phyloP scores from a whole-genome alignment of 2,329 filamentous ascomycete species.

The Cladosporium sp. region DNA sequence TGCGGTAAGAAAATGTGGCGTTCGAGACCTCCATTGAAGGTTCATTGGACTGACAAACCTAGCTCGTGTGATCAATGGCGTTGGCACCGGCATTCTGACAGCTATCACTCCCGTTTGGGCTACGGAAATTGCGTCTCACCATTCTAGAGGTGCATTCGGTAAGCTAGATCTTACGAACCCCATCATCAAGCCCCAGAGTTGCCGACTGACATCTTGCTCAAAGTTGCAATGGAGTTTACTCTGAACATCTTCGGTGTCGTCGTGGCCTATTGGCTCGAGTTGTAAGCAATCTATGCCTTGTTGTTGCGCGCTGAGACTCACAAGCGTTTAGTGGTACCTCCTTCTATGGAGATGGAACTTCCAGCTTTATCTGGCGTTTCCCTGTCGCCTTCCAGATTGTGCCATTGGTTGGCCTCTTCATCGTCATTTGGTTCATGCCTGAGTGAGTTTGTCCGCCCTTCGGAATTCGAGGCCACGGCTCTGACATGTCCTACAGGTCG shows the following conservation, averaged over 20 bases:
- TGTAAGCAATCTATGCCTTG: too few relatives aligned
- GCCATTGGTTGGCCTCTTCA: constrained; percentile 55
- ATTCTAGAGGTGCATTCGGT: constrained; percentile 52
- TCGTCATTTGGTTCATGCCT: constrained; percentile 61
- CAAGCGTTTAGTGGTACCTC: constrained; percentile 17
- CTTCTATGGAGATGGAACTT: constrained; percentile 20
- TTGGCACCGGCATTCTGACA: constrained; percentile 67
- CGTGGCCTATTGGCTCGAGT: constrained; percentile 39
- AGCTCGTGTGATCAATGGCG: constrained; percentile 29
- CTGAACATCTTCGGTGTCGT: constrained; percentile 67
- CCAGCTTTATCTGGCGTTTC: constrained; percentile 51
- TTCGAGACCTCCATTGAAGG: constrained; percentile 1
- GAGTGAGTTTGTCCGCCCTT: constrained; percentile 48
- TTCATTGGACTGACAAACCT: not conserved
- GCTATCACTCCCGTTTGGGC: constrained; percentile 69
- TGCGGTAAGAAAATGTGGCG: constrained; percentile 35
- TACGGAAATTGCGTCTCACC: constrained; percentile 65
- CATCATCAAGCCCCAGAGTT: not conserved
- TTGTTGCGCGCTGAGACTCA: too few relatives aligned
- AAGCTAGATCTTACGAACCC: not conserved
- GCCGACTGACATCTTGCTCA: constrained; percentile 25
- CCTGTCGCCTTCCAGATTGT: constrained; percentile 68
- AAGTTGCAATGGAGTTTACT: constrained; percentile 69
- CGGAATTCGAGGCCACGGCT: not conserved
- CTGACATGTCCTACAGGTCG: constrained; percentile 32